These are phyloP conservation scores for Anthracocystis panici-leucophaei DNA, from an alignment of 1,284 basidiomycete species.

Conservation along the genomic window DNA sequence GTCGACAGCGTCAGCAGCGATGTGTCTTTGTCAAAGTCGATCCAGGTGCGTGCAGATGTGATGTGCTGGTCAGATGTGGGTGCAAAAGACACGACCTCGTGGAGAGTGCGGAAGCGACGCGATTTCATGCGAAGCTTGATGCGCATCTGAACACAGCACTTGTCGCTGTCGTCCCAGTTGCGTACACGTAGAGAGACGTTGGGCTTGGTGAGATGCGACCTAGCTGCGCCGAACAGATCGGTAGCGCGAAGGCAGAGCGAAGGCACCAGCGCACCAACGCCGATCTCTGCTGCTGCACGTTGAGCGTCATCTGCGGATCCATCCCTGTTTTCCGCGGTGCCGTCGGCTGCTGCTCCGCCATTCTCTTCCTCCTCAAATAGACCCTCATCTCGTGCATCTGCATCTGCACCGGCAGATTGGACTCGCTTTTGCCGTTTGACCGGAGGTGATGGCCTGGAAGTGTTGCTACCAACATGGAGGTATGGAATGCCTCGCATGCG, in stretches of 20 bases:
- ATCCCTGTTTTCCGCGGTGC: conserved; percentile 47
- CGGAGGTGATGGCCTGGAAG: conserved; percentile 37
- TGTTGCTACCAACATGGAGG: conserved; percentile 77
- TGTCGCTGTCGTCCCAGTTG: conserved; percentile 87
- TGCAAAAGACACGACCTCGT: conserved; percentile 27
- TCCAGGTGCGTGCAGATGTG: conserved; percentile 80
- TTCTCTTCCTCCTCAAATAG: conserved; percentile 28
- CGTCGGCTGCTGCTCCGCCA: background rate
- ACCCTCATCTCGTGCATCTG: conserved; percentile 29
- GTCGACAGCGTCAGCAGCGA: conserved; percentile 87
- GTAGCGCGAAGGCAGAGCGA: conserved; percentile 83
- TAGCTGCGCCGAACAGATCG: conserved; percentile 82
- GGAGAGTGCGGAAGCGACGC: conserved; percentile 32
- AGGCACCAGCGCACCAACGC: conserved; percentile 78
- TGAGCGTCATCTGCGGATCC: conserved; percentile 71
- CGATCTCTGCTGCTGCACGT: background rate
- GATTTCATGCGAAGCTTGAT: conserved; percentile 75
- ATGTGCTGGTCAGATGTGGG: conserved; percentile 74
- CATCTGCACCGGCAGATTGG: background rate
- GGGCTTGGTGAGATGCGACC: conserved; percentile 84
- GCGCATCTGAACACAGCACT: conserved; percentile 73
- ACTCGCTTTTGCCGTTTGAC: conserved; percentile 16
- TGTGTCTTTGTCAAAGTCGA: conserved; percentile 82
- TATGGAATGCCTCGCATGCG: conserved; percentile 83
- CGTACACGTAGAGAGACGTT: conserved; percentile 87